Percentiles rank a stretch among this genome's conserved stretches.
Evolutionary conservation across 306 rosid species (phyloP).

Genomic region (apple (Malus domestica)): DNA sequence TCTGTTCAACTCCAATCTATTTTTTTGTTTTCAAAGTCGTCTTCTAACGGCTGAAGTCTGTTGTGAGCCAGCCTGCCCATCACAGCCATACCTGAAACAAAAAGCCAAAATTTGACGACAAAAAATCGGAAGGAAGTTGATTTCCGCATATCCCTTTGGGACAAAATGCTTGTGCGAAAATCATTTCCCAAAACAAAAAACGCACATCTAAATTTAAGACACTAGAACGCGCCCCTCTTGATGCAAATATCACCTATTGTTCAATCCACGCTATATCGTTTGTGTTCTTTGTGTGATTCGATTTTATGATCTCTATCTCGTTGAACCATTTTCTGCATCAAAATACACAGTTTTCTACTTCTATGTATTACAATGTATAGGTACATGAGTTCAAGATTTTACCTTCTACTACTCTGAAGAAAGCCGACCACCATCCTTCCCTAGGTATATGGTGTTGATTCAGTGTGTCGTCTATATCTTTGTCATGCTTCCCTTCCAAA

Average conservation of each 20-base stretch:
- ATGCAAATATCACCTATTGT: too few species aligned
- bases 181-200: too few species aligned
- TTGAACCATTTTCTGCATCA: too few species aligned
- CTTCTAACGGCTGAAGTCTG: slow-evolving; percentile 30
- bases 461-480: slow-evolving; percentile 44
- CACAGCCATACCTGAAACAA: slow-evolving; percentile 43
- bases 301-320: too few species aligned
- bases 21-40: slow-evolving; percentile 28
- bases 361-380: too few species aligned
- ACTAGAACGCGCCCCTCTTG: too few species aligned
- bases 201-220: too few species aligned
- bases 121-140: neutral
- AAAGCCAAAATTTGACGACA: neutral
- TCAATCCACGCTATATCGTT: too few species aligned
- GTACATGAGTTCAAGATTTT: neutral
- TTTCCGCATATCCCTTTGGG: too few species aligned
- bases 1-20: slow-evolving; percentile 7
- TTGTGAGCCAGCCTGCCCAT: slow-evolving; percentile 43
- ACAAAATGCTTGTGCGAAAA: too few species aligned
- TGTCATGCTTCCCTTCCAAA: slow-evolving; percentile 73
- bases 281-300: too few species aligned
- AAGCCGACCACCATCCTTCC: slow-evolving; percentile 71
- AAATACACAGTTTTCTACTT: too few species aligned
- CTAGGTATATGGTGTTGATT: slow-evolving; percentile 35
- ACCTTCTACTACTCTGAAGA: slow-evolving; percentile 62